These are phyloP conservation scores for Nicotiana otophora DNA, from an alignment of 257 asterid species.

Conservation along the genomic window DNA sequence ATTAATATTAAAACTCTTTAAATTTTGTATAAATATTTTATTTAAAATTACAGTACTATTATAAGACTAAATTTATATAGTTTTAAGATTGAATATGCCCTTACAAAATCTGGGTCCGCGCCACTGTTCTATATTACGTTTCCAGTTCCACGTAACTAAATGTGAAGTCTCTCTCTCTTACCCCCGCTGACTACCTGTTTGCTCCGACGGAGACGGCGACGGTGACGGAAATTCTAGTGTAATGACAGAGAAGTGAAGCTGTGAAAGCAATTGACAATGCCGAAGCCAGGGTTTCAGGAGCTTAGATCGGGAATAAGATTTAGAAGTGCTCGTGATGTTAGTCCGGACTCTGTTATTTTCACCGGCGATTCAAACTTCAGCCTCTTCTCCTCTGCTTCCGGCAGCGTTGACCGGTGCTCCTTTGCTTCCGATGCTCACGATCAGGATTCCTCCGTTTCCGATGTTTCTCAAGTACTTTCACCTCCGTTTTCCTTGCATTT, in stretches of 20 bases:
- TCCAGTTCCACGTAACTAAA: background rate
- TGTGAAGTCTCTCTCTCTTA: background rate
- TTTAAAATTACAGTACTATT: too few relatives aligned
- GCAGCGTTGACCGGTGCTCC: slow-evolving; percentile 88
- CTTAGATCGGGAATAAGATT: slow-evolving; percentile 59
- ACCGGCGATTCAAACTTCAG: slow-evolving; percentile 74
- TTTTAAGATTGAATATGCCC: too few relatives aligned
- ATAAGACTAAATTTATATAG: too few relatives aligned
- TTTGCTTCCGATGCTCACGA: slow-evolving; percentile 78
- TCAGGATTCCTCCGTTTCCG: slow-evolving; percentile 50
- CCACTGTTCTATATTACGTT: background rate
- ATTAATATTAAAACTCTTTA: too few relatives aligned
- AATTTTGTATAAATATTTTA: too few relatives aligned
- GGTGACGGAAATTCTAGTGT: background rate
- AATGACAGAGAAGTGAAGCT: background rate
- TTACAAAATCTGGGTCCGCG: too few relatives aligned
- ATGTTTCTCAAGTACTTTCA: slow-evolving; percentile 41
- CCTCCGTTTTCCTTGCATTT: background rate
- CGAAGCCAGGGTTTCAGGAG: slow-evolving; percentile 43
- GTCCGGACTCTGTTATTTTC: slow-evolving; percentile 85
- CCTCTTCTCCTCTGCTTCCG: slow-evolving; percentile 84
- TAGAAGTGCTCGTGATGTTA: slow-evolving; percentile 56
- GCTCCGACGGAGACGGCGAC: background rate
- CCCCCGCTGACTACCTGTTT: background rate
- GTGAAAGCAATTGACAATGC: slow-evolving; percentile 27